Base-by-base conservation (phyloP, 768 basidiomycete species). In the Candolleomyces eurysporus region DNA sequence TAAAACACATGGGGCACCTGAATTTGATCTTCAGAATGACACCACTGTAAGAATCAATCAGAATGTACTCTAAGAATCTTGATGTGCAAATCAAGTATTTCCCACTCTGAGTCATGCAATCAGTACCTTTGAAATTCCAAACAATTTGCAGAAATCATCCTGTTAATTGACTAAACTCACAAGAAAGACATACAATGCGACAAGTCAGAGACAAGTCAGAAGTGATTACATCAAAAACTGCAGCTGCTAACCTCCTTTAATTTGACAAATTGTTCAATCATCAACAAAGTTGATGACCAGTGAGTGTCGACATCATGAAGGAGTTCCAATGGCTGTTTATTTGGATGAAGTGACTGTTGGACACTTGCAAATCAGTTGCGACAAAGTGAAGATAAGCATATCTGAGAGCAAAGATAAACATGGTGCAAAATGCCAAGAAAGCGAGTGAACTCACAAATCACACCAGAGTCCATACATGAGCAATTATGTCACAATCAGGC, bases 1-100 rank as follows among this genome's bases (percentile, higher is more conserved):
- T 75, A 72, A 54, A 75, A 74, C 8, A 68, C 68, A 63, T 71
- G 65, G 0, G 73, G 75, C 2, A 72, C 66, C 73, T 75, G 26
- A n/a, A n/a, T n/a, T n/a, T 26, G 26, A 26, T 26, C n/a, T n/a
- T n/a, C n/a, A 48, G 54, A 48, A 26, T 55, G 42, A 43, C 42
- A 43, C n/a, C 2, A n/a, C 11, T 43, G 11, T 13, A 1, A 13
- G 42, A 11, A 5, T n/a, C 42, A 2, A 43, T n/a, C 11, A 11
- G n/a, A 43, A 43, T 5, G 5, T n/a, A 13, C 5, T 13, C 5
- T 2, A 43, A 43, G 42, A 13, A 43, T 43, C 2, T 11, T 43
- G 5, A 43, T 43, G 5, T 43, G 5, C n/a, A 5, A 2, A 43
- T 43, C n/a, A n/a, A 43, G 42, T 2, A 5, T 43, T 5, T 43